Evolutionary conservation across 495 filamentous ascomycete species (phyloP).

Genomic region (Terfezia boudieri): DNA sequence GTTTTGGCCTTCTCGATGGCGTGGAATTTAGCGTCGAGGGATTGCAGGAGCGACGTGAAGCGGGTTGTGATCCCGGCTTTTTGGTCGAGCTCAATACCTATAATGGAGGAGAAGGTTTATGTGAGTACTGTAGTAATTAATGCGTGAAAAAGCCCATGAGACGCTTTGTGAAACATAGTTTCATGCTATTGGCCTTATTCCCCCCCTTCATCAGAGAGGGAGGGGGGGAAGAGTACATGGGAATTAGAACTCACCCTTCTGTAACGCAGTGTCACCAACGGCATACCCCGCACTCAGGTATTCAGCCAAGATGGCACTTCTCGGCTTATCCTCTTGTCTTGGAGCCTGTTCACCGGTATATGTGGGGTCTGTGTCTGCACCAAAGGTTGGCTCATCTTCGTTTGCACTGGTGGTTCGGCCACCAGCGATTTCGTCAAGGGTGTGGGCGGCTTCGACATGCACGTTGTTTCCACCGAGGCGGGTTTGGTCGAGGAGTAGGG

Average conservation of each 20-base stretch:
- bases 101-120: neutral
- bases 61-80: conserved; percentile 64
- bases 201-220: too few relatives aligned
- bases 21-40: conserved; percentile 56
- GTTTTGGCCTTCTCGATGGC: conserved; percentile 22
- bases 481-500: conserved; percentile 88
- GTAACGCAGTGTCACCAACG: conserved; percentile 62
- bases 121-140: too few relatives aligned
- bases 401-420: conserved; percentile 24
- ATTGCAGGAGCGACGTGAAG: conserved; percentile 49
- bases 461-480: conserved; percentile 67
- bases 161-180: too few relatives aligned
- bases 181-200: too few relatives aligned
- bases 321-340: conserved; percentile 85
- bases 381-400: conserved; percentile 23
- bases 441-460: conserved; percentile 43
- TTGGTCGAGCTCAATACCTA: conserved; percentile 53
- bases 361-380: conserved; percentile 19
- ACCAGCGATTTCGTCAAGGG: conserved; percentile 41
- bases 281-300: conserved; percentile 87
- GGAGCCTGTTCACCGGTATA: conserved; percentile 25
- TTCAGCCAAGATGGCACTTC: conserved; percentile 78
- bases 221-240: neutral
- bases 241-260: conserved; percentile 30
- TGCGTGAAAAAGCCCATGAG: too few relatives aligned